Evolutionary conservation across 2,329 filamentous ascomycete species (phyloP).

Genomic region (Aureobasidium sp.): DNA sequence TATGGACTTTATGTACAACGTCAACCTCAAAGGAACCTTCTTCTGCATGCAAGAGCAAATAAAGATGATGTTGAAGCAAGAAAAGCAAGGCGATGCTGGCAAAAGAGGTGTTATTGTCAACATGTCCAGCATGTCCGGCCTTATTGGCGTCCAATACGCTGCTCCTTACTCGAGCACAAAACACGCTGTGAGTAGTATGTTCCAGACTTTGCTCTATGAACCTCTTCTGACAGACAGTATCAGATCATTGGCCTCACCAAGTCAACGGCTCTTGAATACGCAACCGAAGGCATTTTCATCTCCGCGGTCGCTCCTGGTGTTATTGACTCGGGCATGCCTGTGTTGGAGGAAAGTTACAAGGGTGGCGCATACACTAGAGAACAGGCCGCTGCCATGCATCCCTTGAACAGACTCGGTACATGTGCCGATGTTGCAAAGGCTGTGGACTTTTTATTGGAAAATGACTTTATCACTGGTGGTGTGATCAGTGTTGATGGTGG

Average conservation of each 20-base stretch:
- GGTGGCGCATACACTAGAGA: neutral
- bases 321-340: neutral
- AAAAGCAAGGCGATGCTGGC: neutral
- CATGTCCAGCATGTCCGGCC: conserved; percentile 1
- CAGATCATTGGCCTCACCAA: conserved; percentile 2
- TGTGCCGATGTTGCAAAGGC: neutral
- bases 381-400: neutral
- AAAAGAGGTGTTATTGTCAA: neutral
- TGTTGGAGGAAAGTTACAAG: neutral
- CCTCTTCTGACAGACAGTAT: neutral
- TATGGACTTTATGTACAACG: neutral
- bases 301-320: neutral
- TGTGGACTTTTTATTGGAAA: conserved; percentile 1
- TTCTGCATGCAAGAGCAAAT: conserved; percentile 7
- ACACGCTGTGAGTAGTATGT: neutral
- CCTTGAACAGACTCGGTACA: neutral
- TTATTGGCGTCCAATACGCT: neutral
- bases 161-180: neutral
- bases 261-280: neutral
- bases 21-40: conserved; percentile 2
- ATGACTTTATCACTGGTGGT: neutral
- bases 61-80: conserved; percentile 5
- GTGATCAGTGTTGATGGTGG: conserved; percentile 20
- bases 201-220: too few relatives aligned
- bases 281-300: neutral